Conservation (phyloP, 108 stramenopile genomes). For the Chaetoceros muelleri region DNA sequence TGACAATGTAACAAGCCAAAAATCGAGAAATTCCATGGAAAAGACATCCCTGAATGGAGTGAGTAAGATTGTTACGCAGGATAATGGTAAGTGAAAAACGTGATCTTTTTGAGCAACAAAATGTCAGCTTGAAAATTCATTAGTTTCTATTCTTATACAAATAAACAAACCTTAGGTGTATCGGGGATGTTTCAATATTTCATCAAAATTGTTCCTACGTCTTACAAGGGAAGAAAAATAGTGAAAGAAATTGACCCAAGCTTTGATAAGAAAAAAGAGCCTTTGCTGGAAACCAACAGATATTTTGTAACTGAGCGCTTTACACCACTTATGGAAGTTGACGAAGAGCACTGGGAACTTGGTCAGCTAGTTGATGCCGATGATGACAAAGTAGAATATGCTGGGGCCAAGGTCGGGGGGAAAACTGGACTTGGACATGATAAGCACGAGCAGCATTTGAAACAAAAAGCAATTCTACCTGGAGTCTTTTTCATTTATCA, state of each 20-base stretch:
- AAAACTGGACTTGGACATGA: slow-evolving; percentile 43
- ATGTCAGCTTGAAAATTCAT: not conserved
- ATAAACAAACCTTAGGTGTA: slow-evolving; percentile 10
- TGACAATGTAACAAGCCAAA: slow-evolving; percentile 14
- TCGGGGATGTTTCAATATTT: slow-evolving; percentile 95
- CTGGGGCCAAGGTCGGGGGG: slow-evolving; percentile 34
- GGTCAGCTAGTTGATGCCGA: slow-evolving; percentile 14
- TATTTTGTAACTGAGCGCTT: slow-evolving; percentile 86
- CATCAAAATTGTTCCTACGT: slow-evolving; percentile 89
- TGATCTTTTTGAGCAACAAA: no score
- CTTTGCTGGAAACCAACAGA: slow-evolving; percentile 61
- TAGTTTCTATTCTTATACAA: not conserved
- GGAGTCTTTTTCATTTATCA: slow-evolving; percentile 98
- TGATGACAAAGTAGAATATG: slow-evolving; percentile 14
- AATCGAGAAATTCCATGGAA: slow-evolving; percentile 5
- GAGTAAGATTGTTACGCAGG: slow-evolving; percentile 53
- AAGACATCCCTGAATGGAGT: slow-evolving; percentile 54
- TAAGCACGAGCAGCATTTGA: slow-evolving; percentile 54
- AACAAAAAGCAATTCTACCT: slow-evolving; percentile 76
- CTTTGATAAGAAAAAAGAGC: slow-evolving; percentile 3
- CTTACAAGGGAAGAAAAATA: slow-evolving; percentile 29
- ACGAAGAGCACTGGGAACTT: slow-evolving; percentile 27
- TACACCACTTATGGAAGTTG: slow-evolving; percentile 74
- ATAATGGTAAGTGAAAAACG: slow-evolving; percentile 38
- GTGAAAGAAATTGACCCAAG: slow-evolving; percentile 7